phyloP scores from a whole-genome alignment of 2,329 filamentous ascomycete species.

The Pseudogymnoascus sp. region DNA sequence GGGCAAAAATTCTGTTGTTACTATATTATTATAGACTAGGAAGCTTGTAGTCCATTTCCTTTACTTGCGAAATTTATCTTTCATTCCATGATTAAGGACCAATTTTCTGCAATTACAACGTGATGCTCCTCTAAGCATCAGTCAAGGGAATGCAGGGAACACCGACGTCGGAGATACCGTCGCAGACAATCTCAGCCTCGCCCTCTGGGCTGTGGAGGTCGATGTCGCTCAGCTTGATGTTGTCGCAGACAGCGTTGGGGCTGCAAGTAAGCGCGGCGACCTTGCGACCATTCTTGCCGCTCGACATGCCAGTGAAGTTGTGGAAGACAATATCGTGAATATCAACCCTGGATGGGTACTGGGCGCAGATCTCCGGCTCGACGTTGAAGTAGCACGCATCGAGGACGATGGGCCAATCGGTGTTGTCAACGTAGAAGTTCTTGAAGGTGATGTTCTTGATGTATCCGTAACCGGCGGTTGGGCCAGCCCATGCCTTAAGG shows the following conservation, averaged over 20 bases:
- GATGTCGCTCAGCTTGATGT: slow-evolving; percentile 47
- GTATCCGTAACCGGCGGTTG: slow-evolving; percentile 48
- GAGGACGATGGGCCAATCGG: slow-evolving; percentile 48
- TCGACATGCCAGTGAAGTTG: slow-evolving; percentile 49
- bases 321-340: slow-evolving; percentile 51
- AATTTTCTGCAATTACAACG: not conserved
- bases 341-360: slow-evolving; percentile 48
- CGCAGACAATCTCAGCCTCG: slow-evolving; percentile 38
- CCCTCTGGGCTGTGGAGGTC: slow-evolving; percentile 43
- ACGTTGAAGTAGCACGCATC: slow-evolving; percentile 58
- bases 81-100: slow-evolving; percentile 3
- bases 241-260: slow-evolving; percentile 47
- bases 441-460: slow-evolving; percentile 55
- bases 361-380: slow-evolving; percentile 39
- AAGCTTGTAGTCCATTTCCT: not conserved
- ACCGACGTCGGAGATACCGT: slow-evolving; percentile 30
- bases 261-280: slow-evolving; percentile 49
- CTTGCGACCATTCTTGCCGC: slow-evolving; percentile 45
- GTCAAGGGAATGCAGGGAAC: not conserved
- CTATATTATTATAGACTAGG: slow-evolving; percentile 6
- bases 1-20: slow-evolving; percentile 3
- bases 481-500: slow-evolving; percentile 54
- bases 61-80: slow-evolving; percentile 1
- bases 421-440: slow-evolving; percentile 51
- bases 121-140: not conserved